These are phyloP conservation scores for Vanrija humicola DNA, from an alignment of 1,284 basidiomycete species.

Conservation along the genomic window DNA sequence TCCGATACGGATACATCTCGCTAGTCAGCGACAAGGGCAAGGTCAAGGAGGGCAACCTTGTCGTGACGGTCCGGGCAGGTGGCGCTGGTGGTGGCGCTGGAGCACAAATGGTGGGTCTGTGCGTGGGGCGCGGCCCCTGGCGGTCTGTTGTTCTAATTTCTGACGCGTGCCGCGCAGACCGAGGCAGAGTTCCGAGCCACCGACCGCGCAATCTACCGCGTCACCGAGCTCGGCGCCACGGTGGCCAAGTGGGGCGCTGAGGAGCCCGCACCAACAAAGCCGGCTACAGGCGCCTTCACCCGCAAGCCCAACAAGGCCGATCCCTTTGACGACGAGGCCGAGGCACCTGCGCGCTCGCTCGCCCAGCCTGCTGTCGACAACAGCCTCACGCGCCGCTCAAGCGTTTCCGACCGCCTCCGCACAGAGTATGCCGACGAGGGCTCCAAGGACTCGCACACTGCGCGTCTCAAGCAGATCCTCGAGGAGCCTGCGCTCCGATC, in stretches of 20 bases:
- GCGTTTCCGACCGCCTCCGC: conserved; percentile 69
- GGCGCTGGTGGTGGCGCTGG: conserved; percentile 45
- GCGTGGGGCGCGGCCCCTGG: neutral
- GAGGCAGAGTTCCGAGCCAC: conserved; percentile 94
- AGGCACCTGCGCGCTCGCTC: conserved; percentile 18
- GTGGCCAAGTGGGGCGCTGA: conserved; percentile 72
- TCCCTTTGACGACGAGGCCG: conserved; percentile 3
- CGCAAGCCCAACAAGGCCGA: neutral
- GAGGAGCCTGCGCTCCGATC: conserved; percentile 86
- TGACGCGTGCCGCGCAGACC: conserved; percentile 54
- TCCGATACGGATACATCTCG: conserved; percentile 84
- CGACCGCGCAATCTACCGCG: conserved; percentile 85
- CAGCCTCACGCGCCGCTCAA: conserved; percentile 71
- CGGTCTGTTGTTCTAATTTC: neutral
- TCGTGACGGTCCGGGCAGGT: conserved; percentile 65
- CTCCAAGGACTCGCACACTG: conserved; percentile 80
- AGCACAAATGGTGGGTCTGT: conserved; percentile 35
- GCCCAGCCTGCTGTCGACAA: conserved; percentile 52
- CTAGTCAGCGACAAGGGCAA: conserved; percentile 65
- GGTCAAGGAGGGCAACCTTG: conserved; percentile 80
- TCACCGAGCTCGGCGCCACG: conserved; percentile 84
- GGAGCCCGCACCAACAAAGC: conserved; percentile 12
- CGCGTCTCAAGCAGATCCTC: conserved; percentile 84
- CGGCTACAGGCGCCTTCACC: conserved; percentile 4
- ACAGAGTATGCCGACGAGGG: conserved; percentile 16